Base-by-base conservation (phyloP, 192 early-diverging fungal genomes). In the Mortierella hygrophila region DNA sequence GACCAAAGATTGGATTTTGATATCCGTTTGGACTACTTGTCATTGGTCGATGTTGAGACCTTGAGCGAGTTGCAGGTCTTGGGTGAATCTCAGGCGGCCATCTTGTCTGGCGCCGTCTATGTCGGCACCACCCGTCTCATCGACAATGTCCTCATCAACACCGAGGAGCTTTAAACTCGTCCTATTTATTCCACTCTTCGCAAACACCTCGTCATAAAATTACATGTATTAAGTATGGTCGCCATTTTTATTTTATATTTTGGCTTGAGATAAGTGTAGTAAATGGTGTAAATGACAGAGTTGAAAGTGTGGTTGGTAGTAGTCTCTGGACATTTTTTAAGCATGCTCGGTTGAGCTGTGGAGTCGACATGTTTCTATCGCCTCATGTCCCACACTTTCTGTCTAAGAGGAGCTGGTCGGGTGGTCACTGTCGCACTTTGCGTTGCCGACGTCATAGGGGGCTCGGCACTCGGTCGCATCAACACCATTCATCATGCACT, bases 111-210 rank as follows among this genome's bases (percentile, higher is more conserved):
- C 29, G 98, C 97, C 9, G 91, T 98, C 57, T 93, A 91, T 75
- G 92, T 98, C 69, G 98, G 97, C 26, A 93, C 90, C 40, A 97
- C 98, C 15, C 91, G 98, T 41, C 91, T 99, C 40, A 98, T 99
- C 75, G 98, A 99, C 88, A 99, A 99, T 89, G 81, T 97, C 13
- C 83, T 98, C 10, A 81, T 99, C 26, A 95, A 95, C 70, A 80
- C 78, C 21, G 72, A 85, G 9, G 82, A 84, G 72, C 76, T 88
- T 0, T 86, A 81, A 72, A 69, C 60, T 15, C 29, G 0, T 13
- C 32, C 0, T 65, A 23, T 3, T 65, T 65, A 29, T 32, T 32
- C 11, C 11, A 32, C 32, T 55, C 52, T 55, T 55, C 21, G 5
- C 52, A 23, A 55, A 55, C 52, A 55, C 16, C 2, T 46, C 44